Base-by-base conservation (phyloP, 108 stramenopile species). In the Nannochloropsis gaditana region DNA sequence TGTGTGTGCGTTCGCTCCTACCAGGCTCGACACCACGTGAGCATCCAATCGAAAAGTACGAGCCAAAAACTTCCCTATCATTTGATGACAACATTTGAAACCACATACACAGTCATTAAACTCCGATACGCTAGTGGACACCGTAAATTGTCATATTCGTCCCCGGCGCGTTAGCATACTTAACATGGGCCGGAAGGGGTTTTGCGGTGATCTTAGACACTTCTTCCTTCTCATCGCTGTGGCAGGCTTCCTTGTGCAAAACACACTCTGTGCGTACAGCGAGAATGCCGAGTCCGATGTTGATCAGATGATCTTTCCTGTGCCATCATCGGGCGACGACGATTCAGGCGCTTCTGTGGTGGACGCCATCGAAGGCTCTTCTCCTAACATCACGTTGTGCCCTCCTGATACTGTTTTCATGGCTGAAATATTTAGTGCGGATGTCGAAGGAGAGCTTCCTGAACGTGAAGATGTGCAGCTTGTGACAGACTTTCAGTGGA, bases 401-500 rank as follows among this genome's bases (percentile, higher is more conserved):
- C 59, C 59, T 15, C 59, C 59, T n/a, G 59, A 73, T 73, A n/a
- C 59, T n/a, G n/a, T n/a, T 8, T 73, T 6, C 2, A 4, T 73
- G 19, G 59, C 59, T 2, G 5, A 73, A 0, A 6, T 73, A 8
- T 73, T 73, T 8, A 73, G 59, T 73, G 59, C 59, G n/a, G 59
- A 73, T 73, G 59, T 73, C 59, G 15, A 4, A 73, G n/a, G 2
- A 3, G 59, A 73, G 59, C 8, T 73, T n/a, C 59, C 59, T 6
- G 59, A 73, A 2, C 15, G n/a, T 73, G 15, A 15, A n/a, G 59
- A 73, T n/a, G 59, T 73, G 8, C 4, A 73, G 8, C 4, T 73
- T 4, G 59, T 73, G 19, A 73, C 59, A n/a, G 59, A 73, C n/a
- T 73, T 73, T n/a, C 59, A 73, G 59, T 73, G 59, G 59, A 73